Conservation (phyloP, 176 grass and related monocot genomes). For the Triticum monococcum region DNA sequence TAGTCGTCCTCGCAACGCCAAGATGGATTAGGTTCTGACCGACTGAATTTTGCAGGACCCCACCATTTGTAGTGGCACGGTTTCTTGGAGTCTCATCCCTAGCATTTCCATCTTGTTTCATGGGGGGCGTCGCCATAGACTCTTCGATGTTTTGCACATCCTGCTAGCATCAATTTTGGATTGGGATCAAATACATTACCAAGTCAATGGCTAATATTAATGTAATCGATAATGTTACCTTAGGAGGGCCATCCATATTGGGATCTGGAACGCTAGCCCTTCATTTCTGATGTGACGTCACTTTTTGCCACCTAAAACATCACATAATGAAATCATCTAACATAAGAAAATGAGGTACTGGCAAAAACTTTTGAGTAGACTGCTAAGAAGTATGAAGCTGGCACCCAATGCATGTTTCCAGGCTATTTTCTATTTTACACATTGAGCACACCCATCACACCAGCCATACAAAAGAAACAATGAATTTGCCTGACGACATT, state of each 20-base stretch:
- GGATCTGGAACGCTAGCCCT: background rate
- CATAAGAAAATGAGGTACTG: background rate
- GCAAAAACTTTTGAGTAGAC: conserved; percentile 1
- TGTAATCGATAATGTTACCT: conserved; percentile 28
- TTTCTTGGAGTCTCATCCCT: conserved; percentile 39
- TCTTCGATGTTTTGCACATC: conserved; percentile 42
- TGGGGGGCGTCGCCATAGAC: conserved; percentile 25
- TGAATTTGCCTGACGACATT: background rate
- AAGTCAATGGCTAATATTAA: conserved; percentile 19
- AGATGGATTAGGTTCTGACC: conserved; percentile 58
- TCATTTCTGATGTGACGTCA: conserved; percentile 22
- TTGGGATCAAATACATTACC: conserved; percentile 1
- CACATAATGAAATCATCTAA: conserved; percentile 9
- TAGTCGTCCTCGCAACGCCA: conserved; percentile 36
- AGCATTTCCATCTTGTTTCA: conserved; percentile 38
- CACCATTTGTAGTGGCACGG: conserved; percentile 23
- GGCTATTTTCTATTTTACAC: background rate
- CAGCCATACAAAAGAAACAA: background rate
- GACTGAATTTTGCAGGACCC: conserved; percentile 45
- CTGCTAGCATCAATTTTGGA: conserved; percentile 23
- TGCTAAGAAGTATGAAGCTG: conserved; percentile 2
- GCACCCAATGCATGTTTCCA: background rate
- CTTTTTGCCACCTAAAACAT: conserved; percentile 47
- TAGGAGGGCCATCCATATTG: conserved; percentile 27
- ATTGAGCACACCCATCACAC: background rate